A percentile compares a stretch with the other conserved stretches of the same genome.
phyloP scores from a whole-genome alignment of 768 basidiomycete genomes.

The Harrya chromipes region DNA sequence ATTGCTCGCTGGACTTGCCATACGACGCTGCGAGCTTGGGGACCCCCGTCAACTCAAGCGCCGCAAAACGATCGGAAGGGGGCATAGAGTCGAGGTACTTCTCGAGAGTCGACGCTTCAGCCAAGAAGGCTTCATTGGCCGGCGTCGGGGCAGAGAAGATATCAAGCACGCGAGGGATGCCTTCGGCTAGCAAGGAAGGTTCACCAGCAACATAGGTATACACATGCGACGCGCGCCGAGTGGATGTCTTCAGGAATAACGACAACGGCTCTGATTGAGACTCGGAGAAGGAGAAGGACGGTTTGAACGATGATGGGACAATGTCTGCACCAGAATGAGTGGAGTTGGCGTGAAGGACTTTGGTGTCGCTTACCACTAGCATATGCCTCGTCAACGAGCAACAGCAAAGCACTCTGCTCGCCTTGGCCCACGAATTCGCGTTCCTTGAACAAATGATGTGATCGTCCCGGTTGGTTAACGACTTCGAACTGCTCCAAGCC shows the following conservation, averaged over 20 bases:
- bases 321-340: conserved; percentile 41
- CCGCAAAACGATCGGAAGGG: conserved; percentile 53
- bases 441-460: conserved; percentile 28
- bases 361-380: conserved; percentile 45
- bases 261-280: conserved; percentile 37
- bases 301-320: conserved; percentile 48
- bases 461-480: conserved; percentile 33
- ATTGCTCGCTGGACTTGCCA: conserved; percentile 55
- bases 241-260: conserved; percentile 55
- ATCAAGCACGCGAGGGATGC: conserved; percentile 36
- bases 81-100: conserved; percentile 44
- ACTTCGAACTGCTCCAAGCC: conserved; percentile 66
- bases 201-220: conserved; percentile 54
- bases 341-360: background rate
- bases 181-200: conserved; percentile 30
- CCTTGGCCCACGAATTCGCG: conserved; percentile 59
- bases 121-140: conserved; percentile 37
- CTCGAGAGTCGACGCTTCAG: conserved; percentile 44
- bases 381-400: conserved; percentile 56
- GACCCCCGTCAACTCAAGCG: conserved; percentile 55
- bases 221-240: conserved; percentile 53
- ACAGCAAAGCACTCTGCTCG: conserved; percentile 45
- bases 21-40: conserved; percentile 43
- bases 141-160: conserved; percentile 41
- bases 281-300: conserved; percentile 44